Evolutionary conservation across 2,329 filamentous ascomycete genomes (phyloP).

Genomic region (Cladophialophora chaetospira): DNA sequence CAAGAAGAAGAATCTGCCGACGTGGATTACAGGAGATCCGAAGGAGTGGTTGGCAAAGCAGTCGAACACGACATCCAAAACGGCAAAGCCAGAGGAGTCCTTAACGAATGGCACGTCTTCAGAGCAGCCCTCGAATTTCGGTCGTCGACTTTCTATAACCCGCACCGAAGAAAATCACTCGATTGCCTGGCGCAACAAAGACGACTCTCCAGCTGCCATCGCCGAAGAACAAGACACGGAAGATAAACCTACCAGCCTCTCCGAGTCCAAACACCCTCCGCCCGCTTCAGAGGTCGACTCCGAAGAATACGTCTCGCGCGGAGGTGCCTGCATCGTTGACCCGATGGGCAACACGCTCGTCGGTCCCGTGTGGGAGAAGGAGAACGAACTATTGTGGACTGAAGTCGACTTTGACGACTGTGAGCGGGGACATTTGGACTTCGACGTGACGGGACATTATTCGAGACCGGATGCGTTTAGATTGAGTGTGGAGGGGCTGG

Average conservation of each 20-base stretch:
- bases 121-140: background rate
- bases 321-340: slow-evolving; percentile 79
- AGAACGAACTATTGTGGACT: slow-evolving; percentile 66
- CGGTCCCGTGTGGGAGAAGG: slow-evolving; percentile 79
- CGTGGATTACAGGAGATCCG: slow-evolving; percentile 53
- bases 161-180: slow-evolving; percentile 48
- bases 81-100: background rate
- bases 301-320: slow-evolving; percentile 64
- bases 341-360: slow-evolving; percentile 78
- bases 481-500: slow-evolving; percentile 61
- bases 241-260: background rate
- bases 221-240: slow-evolving; percentile 14
- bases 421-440: slow-evolving; percentile 74
- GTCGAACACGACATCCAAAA: background rate
- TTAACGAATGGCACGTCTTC: slow-evolving; percentile 10
- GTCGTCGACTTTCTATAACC: slow-evolving; percentile 36
- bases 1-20: slow-evolving; percentile 58
- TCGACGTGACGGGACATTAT: slow-evolving; percentile 85
- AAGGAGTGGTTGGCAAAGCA: slow-evolving; percentile 5
- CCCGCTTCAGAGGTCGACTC: background rate
- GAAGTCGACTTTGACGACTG: slow-evolving; percentile 90
- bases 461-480: slow-evolving; percentile 70
- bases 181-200: slow-evolving; percentile 46
- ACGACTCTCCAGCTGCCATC: slow-evolving; percentile 13
- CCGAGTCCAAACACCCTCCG: background rate